phyloP scores from a whole-genome alignment of 1,284 basidiomycete species.

The Papiliotrema fonsecae region DNA sequence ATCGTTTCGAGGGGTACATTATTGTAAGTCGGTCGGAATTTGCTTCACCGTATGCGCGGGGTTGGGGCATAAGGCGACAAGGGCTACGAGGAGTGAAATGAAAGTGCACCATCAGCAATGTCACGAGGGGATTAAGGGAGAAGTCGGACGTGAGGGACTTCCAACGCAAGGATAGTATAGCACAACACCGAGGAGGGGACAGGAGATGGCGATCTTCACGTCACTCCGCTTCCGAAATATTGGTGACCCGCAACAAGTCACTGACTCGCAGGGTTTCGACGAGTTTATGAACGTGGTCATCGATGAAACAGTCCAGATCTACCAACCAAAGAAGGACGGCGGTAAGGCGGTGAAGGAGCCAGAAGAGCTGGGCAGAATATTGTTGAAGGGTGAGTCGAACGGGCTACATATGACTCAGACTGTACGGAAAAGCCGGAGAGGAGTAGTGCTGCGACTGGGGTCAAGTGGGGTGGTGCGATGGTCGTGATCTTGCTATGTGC shows the following conservation, averaged over 20 bases:
- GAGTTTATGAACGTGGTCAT: slow-evolving; percentile 99
- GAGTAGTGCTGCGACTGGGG: slow-evolving; percentile 32
- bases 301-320: slow-evolving; percentile 93
- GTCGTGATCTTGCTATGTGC: neutral
- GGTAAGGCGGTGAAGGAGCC: slow-evolving; percentile 75
- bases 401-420: slow-evolving; percentile 11
- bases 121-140: no score
- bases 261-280: slow-evolving; percentile 76
- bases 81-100: no score
- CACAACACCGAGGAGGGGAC: no score
- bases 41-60: no score
- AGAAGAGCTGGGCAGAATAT: slow-evolving; percentile 46
- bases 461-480: neutral
- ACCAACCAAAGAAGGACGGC: slow-evolving; percentile 60
- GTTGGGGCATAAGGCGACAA: no score
- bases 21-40: slow-evolving; percentile 55
- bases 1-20: slow-evolving; percentile 94
- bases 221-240: no score
- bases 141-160: no score
- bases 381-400: slow-evolving; percentile 5
- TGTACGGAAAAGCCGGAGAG: neutral
- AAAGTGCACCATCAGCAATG: no score
- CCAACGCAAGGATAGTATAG: no score
- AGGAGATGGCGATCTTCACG: no score
- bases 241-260: neutral